Percentiles rank a stretch among this genome's conserved stretches.
These are phyloP conservation scores for Macrophomina pseudophaseolina DNA, from an alignment of 2,329 filamentous ascomycete species.

Conservation along the genomic window DNA sequence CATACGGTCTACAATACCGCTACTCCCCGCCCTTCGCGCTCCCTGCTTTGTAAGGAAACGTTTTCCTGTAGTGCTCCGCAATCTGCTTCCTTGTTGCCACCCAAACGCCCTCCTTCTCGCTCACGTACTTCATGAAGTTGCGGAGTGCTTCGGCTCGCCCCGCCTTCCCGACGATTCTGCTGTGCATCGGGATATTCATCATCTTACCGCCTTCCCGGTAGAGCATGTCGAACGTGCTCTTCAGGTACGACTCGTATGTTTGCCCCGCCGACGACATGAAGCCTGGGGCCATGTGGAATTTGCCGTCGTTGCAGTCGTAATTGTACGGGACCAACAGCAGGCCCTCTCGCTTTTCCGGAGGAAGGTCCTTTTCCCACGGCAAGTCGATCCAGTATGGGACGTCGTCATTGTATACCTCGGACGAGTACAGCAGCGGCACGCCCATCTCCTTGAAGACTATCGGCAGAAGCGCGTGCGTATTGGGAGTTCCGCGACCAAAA, in stretches of 20 bases:
- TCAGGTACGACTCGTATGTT: slow-evolving; percentile 45
- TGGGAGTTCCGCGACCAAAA: slow-evolving; percentile 41
- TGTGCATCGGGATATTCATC: slow-evolving; percentile 51
- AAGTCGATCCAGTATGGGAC: slow-evolving; percentile 38
- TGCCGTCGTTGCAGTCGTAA: slow-evolving; percentile 51
- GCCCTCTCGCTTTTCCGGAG: slow-evolving; percentile 43
- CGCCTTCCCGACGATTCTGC: slow-evolving; percentile 49
- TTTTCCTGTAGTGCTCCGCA: slow-evolving; percentile 47
- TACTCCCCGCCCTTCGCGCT: slow-evolving; percentile 12
- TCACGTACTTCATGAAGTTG: slow-evolving; percentile 48
- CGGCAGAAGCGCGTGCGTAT: slow-evolving; percentile 34
- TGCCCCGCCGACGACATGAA: slow-evolving; percentile 47
- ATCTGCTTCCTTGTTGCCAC: slow-evolving; percentile 51
- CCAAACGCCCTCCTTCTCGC: slow-evolving; percentile 50
- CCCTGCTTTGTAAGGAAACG: slow-evolving; percentile 44
- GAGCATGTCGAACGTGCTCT: slow-evolving; percentile 49
- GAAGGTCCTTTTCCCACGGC: slow-evolving; percentile 35
- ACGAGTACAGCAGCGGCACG: slow-evolving; percentile 37
- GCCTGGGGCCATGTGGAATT: slow-evolving; percentile 52
- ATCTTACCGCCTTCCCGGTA: slow-evolving; percentile 50
- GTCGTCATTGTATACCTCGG: slow-evolving; percentile 39
- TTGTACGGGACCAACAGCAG: slow-evolving; percentile 47
- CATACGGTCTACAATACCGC: slow-evolving; percentile 4
- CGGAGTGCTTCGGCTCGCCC: slow-evolving; percentile 46
- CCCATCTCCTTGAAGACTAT: slow-evolving; percentile 38